Conservation (phyloP, 208 protist genomes). For the Wallacemonas sp. region DNA sequence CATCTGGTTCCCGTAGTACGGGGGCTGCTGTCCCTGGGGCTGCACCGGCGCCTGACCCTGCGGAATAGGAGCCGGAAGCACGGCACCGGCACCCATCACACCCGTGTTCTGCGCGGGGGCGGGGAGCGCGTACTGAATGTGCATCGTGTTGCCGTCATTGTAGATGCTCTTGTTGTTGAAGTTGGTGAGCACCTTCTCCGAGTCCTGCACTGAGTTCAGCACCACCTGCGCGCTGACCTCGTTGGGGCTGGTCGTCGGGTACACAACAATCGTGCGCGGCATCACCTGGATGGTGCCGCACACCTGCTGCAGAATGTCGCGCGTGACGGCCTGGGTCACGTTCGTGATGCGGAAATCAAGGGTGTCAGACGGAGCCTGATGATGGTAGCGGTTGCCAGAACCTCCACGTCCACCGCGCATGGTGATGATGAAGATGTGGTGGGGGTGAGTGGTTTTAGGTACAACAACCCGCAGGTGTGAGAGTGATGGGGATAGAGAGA, state of each 20-base stretch:
- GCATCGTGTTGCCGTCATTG: slow-evolving; percentile 88
- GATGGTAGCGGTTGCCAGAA: slow-evolving; percentile 23
- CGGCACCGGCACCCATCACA: slow-evolving; percentile 15
- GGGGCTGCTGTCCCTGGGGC: slow-evolving; percentile 29
- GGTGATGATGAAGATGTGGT: slow-evolving; percentile 17
- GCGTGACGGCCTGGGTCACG: slow-evolving; percentile 79
- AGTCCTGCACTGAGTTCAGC: slow-evolving; percentile 41
- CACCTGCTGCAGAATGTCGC: slow-evolving; percentile 86
- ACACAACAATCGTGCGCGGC: slow-evolving; percentile 58
- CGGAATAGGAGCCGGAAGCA: slow-evolving; percentile 18
- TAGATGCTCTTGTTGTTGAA: slow-evolving; percentile 90
- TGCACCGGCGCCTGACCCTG: slow-evolving; percentile 18
- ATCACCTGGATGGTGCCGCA: slow-evolving; percentile 79
- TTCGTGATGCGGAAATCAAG: slow-evolving; percentile 76
- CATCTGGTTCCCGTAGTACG: not conserved
- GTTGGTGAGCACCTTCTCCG: slow-evolving; percentile 62
- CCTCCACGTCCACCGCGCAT: slow-evolving; percentile 49
- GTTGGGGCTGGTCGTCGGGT: slow-evolving; percentile 50
- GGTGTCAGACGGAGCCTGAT: slow-evolving; percentile 55
- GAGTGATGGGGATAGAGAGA: too few species aligned
- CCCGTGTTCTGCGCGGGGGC: slow-evolving; percentile 7
- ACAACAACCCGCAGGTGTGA: too few species aligned
- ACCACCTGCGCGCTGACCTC: slow-evolving; percentile 83
- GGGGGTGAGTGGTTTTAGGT: not conserved
- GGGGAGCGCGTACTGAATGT: slow-evolving; percentile 64